Evolutionary conservation across 352 stramenopile genomes (phyloP), one percentile per base, ranked within the genome.

Genomic region (Phytophthora vignae): DNA sequence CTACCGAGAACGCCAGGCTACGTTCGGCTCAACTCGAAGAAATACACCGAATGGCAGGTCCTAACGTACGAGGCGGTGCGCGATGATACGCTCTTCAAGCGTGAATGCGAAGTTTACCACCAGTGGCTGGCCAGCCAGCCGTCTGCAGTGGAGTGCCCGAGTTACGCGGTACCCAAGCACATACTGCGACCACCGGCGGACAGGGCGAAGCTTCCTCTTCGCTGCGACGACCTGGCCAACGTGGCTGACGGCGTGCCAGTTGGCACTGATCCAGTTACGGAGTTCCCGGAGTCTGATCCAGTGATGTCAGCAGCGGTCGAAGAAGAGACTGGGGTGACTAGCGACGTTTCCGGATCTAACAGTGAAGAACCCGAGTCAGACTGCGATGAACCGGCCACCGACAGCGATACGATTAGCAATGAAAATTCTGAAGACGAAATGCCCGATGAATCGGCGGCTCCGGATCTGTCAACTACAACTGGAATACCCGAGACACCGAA

Each of bases 21-120:
- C 14, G 53, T 60, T 2, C 19, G 22, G 2, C 3, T 60, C 1
- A 3, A 48, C 4, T 64, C 64, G 0, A n/a, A 2, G 19, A 53
- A 49, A 7, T 60, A 71, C 17, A 7, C 15, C 1, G 64, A 64
- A 25, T 65, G 55, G 64, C 55, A 71, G 15, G 46, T 65, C 1
- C 1, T 65, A 0, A 46, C 46, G 1, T 71, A 60, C n/a, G 36
- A 38, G 3, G 40, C 0, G 1, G 9, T 8, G 0, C 21, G 50
- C 8, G 60, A 68, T 8, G 15, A 46, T 9, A 61, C 38, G 2
- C 14, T 68, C 21, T 60, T 60, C 11, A 3, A 15, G 4, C 5
- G 22, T 0, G 60, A 60, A 19, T n/a, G 60, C 4, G 17, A 38
- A 11, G 15, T 60, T 4, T 68, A 60, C 12, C 22, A 55, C 2